Evolutionary conservation across 2,329 filamentous ascomycete species (phyloP), one percentile per base, ranked within the genome.

Genomic region (Phyllosticta citribraziliensis): DNA sequence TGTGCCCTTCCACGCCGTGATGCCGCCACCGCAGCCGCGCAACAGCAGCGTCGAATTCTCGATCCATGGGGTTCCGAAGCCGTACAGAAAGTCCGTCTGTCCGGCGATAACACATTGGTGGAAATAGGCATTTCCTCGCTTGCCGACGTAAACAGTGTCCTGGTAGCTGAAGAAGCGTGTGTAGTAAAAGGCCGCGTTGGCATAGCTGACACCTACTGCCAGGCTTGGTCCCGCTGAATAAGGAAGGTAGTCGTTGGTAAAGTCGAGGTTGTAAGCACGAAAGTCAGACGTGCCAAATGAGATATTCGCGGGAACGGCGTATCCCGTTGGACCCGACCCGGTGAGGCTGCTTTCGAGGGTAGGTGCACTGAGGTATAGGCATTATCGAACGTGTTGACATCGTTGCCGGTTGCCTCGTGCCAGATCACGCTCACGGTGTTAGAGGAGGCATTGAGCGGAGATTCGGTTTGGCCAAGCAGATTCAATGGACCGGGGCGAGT

Each of bases 1-100:
- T 0, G 81, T 79, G 27, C 82, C 84, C 67, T 88, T 88, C 86
- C 85, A 88, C 0, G 86, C 85, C 0, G 84, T 86, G 59, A 88
- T 83, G 11, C 85, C 86, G 17, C 86, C 86, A 3, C 84, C 83
- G 65, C 85, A 88, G 66, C 73, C 76, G 10, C 86, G 80, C 12
- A 88, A 76, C 0, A 76, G 74, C 1, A 88, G 71, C 0, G 75
- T 73, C 1, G 80, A 83, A 3, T 77, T 74, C 60, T 83, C 77
- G 51, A 87, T 76, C 78, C 81, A 88, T 3, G 82, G 77, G 0
- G 85, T 88, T 25, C 85, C 85, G 67, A 87, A 87, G 9, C 84
- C 85, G 67, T 87, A 88, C 20, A 88, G 74, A 72, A 88, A 88
- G 66, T 88, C 86, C 0, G 84, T 87, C 67, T 88, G 78, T 0